A percentile compares a stretch with the other conserved stretches of the same genome.
Conservation (phyloP, 2,329 filamentous ascomycete species). For the Neoascochyta sp. region DNA sequence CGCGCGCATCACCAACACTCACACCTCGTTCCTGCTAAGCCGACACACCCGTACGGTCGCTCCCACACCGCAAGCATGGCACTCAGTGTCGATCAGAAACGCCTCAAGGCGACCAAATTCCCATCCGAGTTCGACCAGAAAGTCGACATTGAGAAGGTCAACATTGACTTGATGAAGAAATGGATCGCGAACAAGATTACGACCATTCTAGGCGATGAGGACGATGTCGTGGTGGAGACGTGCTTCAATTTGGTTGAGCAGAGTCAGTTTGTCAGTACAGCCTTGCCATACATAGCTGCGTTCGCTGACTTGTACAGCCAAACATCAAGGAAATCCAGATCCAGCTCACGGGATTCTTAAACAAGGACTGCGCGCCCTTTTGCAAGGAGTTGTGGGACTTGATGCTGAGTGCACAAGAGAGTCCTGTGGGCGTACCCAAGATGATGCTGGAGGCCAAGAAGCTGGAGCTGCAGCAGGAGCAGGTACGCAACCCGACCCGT, state of each 20-base stretch:
- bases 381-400: constrained; percentile 94
- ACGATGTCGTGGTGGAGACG: constrained; percentile 92
- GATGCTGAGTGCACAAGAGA: constrained; percentile 83
- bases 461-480: constrained; percentile 87
- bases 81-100: constrained; percentile 80
- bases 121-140: constrained; percentile 90
- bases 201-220: constrained; percentile 84
- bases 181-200: constrained; percentile 91
- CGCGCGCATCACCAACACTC: too few species aligned
- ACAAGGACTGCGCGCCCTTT: constrained; percentile 83
- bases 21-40: too few species aligned
- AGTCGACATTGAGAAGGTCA: constrained; percentile 96
- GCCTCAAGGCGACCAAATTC: constrained; percentile 88
- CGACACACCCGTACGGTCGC: constrained; percentile 2
- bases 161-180: constrained; percentile 96
- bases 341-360: constrained; percentile 88
- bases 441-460: constrained; percentile 96
- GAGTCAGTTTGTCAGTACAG: constrained; percentile 64
- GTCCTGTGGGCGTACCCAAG: constrained; percentile 86
- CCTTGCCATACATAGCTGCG: background rate
- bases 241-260: constrained; percentile 68
- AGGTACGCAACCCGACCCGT: constrained; percentile 53
- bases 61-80: constrained; percentile 56
- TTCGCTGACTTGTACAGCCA: constrained; percentile 56
- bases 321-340: constrained; percentile 96